A percentile compares a stretch with the other conserved stretches of the same genome.
Evolutionary conservation across 2,329 filamentous ascomycete genomes (phyloP).

Genomic region (Capronia americana): DNA sequence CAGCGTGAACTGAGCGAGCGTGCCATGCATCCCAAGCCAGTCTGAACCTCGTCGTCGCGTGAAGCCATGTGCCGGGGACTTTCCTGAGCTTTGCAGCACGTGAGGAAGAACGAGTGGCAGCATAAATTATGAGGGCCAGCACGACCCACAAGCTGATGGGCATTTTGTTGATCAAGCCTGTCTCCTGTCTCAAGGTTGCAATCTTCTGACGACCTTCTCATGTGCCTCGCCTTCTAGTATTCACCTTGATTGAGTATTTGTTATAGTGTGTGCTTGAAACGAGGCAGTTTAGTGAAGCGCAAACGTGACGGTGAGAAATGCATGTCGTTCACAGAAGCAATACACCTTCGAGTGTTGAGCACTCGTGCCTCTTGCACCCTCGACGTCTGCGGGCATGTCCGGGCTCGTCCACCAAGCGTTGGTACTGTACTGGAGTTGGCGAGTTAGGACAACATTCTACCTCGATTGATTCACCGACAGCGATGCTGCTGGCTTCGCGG

Average conservation of each 20-base stretch:
- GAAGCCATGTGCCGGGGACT: slow-evolving; percentile 35
- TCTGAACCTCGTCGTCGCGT: slow-evolving; percentile 32
- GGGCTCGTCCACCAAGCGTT: neutral
- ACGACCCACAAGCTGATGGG: slow-evolving; percentile 25
- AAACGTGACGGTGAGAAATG: neutral
- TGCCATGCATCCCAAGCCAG: slow-evolving; percentile 36
- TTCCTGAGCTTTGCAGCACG: slow-evolving; percentile 26
- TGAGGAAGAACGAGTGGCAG: slow-evolving; percentile 6
- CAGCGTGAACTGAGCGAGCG: slow-evolving; percentile 30
- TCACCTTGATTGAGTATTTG: neutral
- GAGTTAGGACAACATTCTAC: neutral
- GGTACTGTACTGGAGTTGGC: no score
- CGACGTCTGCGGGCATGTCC: slow-evolving; percentile 14
- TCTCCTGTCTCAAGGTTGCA: slow-evolving; percentile 68
- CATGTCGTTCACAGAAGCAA: neutral
- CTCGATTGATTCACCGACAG: neutral
- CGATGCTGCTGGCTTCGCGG: neutral
- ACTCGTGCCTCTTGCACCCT: neutral
- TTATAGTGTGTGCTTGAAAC: neutral
- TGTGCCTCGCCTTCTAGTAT: slow-evolving; percentile 55
- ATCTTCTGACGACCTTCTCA: slow-evolving; percentile 41
- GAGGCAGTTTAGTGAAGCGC: neutral
- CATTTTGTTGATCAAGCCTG: slow-evolving; percentile 69
- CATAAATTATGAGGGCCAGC: slow-evolving; percentile 17
- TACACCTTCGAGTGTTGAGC: neutral